Base-by-base conservation (phyloP, 192 early-diverging fungal species). In the Mortierella antarctica region DNA sequence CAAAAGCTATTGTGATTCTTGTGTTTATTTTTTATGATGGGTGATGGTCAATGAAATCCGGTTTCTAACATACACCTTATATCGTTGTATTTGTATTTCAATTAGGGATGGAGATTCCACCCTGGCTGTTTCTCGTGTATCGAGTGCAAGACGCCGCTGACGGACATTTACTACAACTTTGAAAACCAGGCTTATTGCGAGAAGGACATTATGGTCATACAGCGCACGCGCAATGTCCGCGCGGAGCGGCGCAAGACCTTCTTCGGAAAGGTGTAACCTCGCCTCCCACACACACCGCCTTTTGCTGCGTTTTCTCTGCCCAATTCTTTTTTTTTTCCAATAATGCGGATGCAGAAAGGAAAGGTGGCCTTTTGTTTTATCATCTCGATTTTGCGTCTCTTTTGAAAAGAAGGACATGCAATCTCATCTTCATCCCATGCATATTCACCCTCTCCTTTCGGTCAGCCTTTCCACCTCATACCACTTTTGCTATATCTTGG, bases 51-150 rank as follows among this genome's bases (percentile, higher is more conserved):
- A 49, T 41, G 20, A 41, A 40, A 13, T 31, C 14, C 13, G 20
- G 0, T 47, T 0, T 5, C 54, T 58, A 56, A 66, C 50, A 8
- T 1, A 31, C 1, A 31, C 0, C n/a, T 21, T 17, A n/a, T 40
- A 8, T 50, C 44, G 13, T 45, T 47, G 49, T 54, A 65, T 11
- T 7, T 48, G 46, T 41, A 41, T 46, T 41, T 59, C 7, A 1
- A 42, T 41, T 53, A 80, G 77, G 90, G 90, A 41, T 88, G 87
- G 82, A 82, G 94, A 59, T 97, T 93, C 89, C 96, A 98, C 76
- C 95, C 95, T 8, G 79, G 71, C 23, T 96, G 95, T 83, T 98
- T 96, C 88, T 86, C 84, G 13, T 98, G 96, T 68, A 59, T 69
- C 42, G 85, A 87, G 82, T 95, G 93, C 73, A 83, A 69, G 45